Evolutionary conservation across 2,329 filamentous ascomycete species (phyloP), one percentile per base, ranked within the genome.

Genomic region (Didymella exigua): DNA sequence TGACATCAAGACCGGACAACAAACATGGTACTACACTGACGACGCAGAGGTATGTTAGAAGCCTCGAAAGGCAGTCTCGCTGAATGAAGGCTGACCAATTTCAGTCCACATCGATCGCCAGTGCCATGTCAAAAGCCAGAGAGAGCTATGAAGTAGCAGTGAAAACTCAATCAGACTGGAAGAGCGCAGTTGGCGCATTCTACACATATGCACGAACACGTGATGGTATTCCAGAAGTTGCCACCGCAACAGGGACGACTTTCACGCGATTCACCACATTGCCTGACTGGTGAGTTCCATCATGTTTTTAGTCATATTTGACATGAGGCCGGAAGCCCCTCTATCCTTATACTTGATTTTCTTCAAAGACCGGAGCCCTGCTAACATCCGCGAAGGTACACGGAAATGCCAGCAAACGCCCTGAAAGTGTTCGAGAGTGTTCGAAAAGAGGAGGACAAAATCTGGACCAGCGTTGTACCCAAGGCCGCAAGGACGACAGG

Each of bases 141-240:
- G 30, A 38, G 3, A 55, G 52, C 41, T 55, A 55, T 16, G 29
- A 36, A 13, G 40, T 41, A 11, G 52, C 23, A 5, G 14, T 55
- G 11, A 1, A 14, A 3, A 55, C 52, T 2, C 46, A 37, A 7
- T n/a, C 40, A 37, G 52, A 55, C 34, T 16, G 33, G 11, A 49
- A 41, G 18, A 55, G 52, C 19, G 52, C 52, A 1, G 3, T 34
- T 18, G 52, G 52, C 36, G 52, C 52, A 1, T 55, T 55, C 24
- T 55, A 55, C 34, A 55, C 52, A 19, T 55, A 55, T 13, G 46
- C 46, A 37, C 45, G 52, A 29, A 55, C 52, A 29, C 52, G 52
- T 16, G 46, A 55, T n/a, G 52, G 41, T 6, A 55, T 55, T 9
- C 52, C 52, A 31, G 52, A 40, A n/a, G 21, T 46, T 13, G 52